Conservation (phyloP, 208 protist genomes). For the Endotrypanum monterogeii region DNA sequence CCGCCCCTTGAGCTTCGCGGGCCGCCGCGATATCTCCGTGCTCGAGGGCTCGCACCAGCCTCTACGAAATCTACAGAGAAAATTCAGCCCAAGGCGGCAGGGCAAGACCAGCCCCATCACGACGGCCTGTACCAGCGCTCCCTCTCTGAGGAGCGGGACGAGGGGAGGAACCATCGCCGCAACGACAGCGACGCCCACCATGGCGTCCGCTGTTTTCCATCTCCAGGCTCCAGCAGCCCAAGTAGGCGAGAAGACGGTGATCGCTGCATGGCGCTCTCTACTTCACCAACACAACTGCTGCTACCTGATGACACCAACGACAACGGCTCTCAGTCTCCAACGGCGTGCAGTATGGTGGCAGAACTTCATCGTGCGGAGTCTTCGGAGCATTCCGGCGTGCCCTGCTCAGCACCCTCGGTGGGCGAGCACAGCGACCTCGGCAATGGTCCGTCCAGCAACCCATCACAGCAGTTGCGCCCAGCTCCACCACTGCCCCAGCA, state of each 20-base stretch:
- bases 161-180: background rate
- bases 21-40: slow-evolving; percentile 34
- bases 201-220: no score
- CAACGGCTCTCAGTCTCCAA: background rate
- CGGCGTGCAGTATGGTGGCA: background rate
- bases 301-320: background rate
- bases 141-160: background rate
- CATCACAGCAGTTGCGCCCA: background rate
- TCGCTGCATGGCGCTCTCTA: background rate
- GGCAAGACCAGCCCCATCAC: background rate
- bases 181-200: background rate
- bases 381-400: background rate
- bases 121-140: background rate
- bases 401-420: background rate
- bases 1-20: slow-evolving; percentile 36
- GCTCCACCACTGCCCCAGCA: slow-evolving; percentile 13
- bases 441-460: background rate
- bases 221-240: no score
- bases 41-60: slow-evolving; percentile 24
- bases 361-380: background rate
- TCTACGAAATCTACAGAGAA: background rate
- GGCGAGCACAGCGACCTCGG: background rate
- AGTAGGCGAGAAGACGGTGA: background rate
- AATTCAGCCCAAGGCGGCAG: background rate
- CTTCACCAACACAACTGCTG: background rate